A percentile compares a stretch with the other conserved stretches of the same genome.
Evolutionary conservation across 306 rosid species (phyloP).

Genomic region (Arachis stenosperma): DNA sequence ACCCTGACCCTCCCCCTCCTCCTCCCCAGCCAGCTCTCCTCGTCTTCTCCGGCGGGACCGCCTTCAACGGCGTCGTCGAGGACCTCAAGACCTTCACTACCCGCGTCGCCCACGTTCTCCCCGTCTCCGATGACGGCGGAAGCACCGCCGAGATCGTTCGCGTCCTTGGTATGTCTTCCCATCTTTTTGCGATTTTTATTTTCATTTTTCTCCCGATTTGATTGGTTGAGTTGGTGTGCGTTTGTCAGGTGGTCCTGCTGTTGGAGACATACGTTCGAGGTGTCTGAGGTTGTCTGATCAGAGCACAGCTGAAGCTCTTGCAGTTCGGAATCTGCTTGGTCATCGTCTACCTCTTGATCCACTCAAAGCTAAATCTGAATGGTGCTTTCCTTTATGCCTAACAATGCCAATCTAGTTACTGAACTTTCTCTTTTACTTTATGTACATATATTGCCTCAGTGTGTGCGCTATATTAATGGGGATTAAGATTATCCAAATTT

Average conservation of each 20-base stretch:
- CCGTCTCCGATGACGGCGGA: constrained; percentile 96
- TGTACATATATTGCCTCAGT: neutral
- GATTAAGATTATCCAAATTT: neutral
- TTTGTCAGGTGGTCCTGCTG: constrained; percentile 89
- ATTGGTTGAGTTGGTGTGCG: neutral
- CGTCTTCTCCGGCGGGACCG: constrained; percentile 95
- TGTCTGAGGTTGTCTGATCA: constrained; percentile 88
- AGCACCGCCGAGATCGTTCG: constrained; percentile 97
- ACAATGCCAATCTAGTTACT: neutral
- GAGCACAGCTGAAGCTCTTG: constrained; percentile 87
- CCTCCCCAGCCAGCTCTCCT: constrained; percentile 63
- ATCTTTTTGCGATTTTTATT: neutral
- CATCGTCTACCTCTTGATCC: constrained; percentile 75
- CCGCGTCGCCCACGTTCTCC: constrained; percentile 95
- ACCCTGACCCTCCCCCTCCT: constrained; percentile 46
- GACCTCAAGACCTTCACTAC: constrained; percentile 79
- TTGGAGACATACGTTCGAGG: constrained; percentile 95
- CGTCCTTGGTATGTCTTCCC: constrained; percentile 62
- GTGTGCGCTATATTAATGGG: neutral
- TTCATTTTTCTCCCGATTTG: constrained; percentile 15
- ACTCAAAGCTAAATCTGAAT: constrained; percentile 71
- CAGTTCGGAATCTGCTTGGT: constrained; percentile 86
- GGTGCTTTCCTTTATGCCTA: constrained; percentile 47
- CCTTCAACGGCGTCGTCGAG: constrained; percentile 89
- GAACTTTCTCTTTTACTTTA: neutral